phyloP scores from a whole-genome alignment of 768 basidiomycete genomes.

The Boletales sp. region DNA sequence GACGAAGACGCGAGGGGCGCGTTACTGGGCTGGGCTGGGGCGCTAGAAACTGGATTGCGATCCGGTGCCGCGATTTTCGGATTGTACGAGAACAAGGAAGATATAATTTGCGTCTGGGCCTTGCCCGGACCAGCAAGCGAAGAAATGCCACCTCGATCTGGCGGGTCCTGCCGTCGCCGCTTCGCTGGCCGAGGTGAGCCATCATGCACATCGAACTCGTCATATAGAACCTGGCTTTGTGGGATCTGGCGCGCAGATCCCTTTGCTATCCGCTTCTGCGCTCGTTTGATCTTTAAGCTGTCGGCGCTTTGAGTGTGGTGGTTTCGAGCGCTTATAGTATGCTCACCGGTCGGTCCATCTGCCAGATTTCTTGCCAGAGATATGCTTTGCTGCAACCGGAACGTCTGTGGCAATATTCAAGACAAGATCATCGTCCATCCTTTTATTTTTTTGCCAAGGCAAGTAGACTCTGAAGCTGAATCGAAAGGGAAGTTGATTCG shows the following conservation, averaged over 20 bases:
- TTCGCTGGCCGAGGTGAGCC: slow-evolving; percentile 42
- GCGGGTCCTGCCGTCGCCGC: slow-evolving; percentile 36
- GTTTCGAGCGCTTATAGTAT: background rate
- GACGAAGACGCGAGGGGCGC: slow-evolving; percentile 75
- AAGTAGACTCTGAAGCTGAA: background rate
- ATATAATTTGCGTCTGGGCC: slow-evolving; percentile 64
- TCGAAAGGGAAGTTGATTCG: slow-evolving; percentile 23
- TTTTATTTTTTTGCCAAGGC: background rate
- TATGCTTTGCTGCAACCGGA: slow-evolving; percentile 25
- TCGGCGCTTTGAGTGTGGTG: slow-evolving; percentile 2
- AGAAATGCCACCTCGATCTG: slow-evolving; percentile 13
- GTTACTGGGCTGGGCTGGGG: slow-evolving; percentile 62
- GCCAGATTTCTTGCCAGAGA: slow-evolving; percentile 49
- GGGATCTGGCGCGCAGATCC: slow-evolving; percentile 23
- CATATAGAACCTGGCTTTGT: slow-evolving; percentile 10
- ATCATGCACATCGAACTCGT: slow-evolving; percentile 12
- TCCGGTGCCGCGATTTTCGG: slow-evolving; percentile 56
- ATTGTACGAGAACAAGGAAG: slow-evolving; percentile 85
- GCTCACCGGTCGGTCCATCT: slow-evolving; percentile 77
- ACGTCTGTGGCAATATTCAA: slow-evolving; percentile 61
- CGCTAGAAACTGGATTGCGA: slow-evolving; percentile 20
- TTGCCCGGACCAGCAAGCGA: slow-evolving; percentile 22
- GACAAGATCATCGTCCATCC: slow-evolving; percentile 72
- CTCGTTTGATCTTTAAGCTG: slow-evolving; percentile 75
- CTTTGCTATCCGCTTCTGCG: slow-evolving; percentile 54